phyloP scores from a whole-genome alignment of 306 rosid genomes.

The Prunus kanzakura region DNA sequence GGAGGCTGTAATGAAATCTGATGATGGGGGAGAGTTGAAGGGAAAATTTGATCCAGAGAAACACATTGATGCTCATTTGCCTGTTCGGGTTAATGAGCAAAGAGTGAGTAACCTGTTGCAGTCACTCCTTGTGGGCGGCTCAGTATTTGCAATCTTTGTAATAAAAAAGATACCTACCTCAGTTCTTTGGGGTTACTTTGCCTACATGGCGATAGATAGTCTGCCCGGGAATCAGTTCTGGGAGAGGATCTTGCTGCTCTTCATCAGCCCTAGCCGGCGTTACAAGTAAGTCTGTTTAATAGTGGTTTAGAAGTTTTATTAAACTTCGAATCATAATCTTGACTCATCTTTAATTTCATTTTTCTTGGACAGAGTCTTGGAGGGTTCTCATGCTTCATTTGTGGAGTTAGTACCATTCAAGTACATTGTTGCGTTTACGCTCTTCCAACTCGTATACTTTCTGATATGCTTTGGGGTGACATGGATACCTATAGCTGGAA shows the following conservation, averaged over 20 bases:
- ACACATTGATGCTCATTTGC: conserved; percentile 41
- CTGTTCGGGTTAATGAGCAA: conserved; percentile 52
- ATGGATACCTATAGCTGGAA: conserved; percentile 53
- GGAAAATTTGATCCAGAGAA: conserved; percentile 47
- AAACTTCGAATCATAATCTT: neutral
- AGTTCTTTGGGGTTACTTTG: conserved; percentile 51
- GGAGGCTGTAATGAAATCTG: conserved; percentile 40
- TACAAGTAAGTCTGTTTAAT: conserved; percentile 31
- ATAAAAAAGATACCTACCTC: conserved; percentile 44
- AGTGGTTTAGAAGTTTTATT: neutral
- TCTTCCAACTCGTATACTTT: conserved; percentile 38
- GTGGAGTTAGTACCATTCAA: conserved; percentile 44
- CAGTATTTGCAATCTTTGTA: conserved; percentile 20
- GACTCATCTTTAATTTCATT: neutral
- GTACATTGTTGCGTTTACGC: conserved; percentile 33
- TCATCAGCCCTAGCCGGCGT: conserved; percentile 38
- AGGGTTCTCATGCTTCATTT: conserved; percentile 40
- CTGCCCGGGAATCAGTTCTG: conserved; percentile 52
- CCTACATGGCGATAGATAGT: conserved; percentile 54
- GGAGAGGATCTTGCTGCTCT: conserved; percentile 41
- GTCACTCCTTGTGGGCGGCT: conserved; percentile 37
- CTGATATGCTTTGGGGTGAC: conserved; percentile 45
- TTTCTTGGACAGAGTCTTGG: conserved; percentile 37
- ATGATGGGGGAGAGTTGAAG: conserved; percentile 29
- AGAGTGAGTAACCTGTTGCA: conserved; percentile 45